Evolutionary conservation across 805 yeast species (phyloP).

Genomic region (Candida germanica): DNA sequence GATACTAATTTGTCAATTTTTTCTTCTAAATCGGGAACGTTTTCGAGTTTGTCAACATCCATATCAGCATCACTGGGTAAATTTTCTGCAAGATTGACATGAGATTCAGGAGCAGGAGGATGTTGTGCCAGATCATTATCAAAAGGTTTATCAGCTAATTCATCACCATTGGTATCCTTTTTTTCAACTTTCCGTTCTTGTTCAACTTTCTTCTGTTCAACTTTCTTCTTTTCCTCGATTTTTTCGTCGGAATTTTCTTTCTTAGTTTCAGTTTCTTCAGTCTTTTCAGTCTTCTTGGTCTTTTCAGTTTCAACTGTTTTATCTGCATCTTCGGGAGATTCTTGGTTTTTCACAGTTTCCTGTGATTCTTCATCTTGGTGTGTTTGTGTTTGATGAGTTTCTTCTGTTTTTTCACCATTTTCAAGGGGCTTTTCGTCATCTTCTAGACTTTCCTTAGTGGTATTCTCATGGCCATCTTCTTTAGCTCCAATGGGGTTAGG

Average conservation of each 20-base stretch:
- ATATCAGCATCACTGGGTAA: too few relatives aligned
- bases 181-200: neutral
- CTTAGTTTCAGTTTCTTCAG: neutral
- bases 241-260: too few relatives aligned
- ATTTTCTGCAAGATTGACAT: neutral
- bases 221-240: too few relatives aligned
- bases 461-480: neutral
- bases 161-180: neutral
- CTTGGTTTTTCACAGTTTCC: neutral
- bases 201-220: too few relatives aligned
- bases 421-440: neutral
- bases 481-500: neutral
- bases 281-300: neutral
- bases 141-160: neutral
- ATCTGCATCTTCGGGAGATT: conserved; percentile 2
- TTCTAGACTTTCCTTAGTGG: neutral
- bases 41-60: neutral
- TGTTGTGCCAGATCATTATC: too few relatives aligned
- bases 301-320: neutral
- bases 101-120: neutral
- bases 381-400: neutral
- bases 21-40: neutral
- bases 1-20: neutral
- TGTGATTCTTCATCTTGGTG: too few relatives aligned
- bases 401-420: neutral